Conservation (phyloP, 164 flowering plant genomes). For the Vitis cinerea region DNA sequence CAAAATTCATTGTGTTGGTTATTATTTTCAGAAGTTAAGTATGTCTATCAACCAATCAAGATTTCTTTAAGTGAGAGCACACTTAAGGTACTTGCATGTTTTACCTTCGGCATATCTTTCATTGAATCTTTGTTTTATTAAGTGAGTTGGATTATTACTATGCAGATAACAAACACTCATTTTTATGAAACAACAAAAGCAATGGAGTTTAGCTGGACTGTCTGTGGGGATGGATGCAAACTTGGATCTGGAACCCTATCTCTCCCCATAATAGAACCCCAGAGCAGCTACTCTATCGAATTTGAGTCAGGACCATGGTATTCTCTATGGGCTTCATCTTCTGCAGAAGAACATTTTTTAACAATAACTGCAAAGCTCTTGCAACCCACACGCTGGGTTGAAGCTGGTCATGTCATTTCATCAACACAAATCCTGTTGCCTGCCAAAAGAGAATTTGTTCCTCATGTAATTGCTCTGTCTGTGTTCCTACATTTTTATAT, state of each 20-base stretch:
- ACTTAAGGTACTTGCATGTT: constrained; percentile 53
- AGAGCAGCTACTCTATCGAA: constrained; percentile 51
- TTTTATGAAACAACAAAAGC: constrained; percentile 66
- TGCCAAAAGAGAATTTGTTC: constrained; percentile 31
- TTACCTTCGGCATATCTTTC: background rate
- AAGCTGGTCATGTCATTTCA: constrained; percentile 78
- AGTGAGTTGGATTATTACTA: constrained; percentile 5
- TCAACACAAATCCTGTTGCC: constrained; percentile 75
- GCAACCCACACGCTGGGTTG: constrained; percentile 71
- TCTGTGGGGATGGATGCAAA: constrained; percentile 69
- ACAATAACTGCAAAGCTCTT: constrained; percentile 60
- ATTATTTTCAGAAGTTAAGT: constrained; percentile 77
- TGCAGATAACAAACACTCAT: constrained; percentile 66
- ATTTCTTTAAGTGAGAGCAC: constrained; percentile 40
- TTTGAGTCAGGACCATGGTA: constrained; percentile 76
- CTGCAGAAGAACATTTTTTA: constrained; percentile 59
- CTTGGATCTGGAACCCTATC: constrained; percentile 71
- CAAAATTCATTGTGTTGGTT: constrained; percentile 8
- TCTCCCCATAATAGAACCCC: constrained; percentile 66
- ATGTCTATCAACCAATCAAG: constrained; percentile 87
- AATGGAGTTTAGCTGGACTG: constrained; percentile 64
- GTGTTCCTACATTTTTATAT: background rate
- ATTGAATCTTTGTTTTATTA: background rate
- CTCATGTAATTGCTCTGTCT: constrained; percentile 48
- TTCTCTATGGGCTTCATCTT: constrained; percentile 51